Evolutionary conservation across 345 rosid genomes (phyloP).

Genomic region (Linum trigynum): DNA sequence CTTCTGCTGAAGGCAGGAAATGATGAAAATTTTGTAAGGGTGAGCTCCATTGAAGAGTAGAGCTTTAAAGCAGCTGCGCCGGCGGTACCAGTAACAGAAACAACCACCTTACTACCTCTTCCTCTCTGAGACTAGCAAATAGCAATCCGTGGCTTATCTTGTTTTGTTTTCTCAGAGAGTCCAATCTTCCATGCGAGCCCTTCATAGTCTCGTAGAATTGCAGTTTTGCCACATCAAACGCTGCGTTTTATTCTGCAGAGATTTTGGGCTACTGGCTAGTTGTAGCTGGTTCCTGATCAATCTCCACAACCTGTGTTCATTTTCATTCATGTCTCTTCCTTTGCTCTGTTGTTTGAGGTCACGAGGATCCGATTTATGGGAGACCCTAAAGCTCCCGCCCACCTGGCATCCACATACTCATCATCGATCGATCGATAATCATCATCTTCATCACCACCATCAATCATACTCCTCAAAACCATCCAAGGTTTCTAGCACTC

Average conservation of each 20-base stretch:
- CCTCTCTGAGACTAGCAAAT: no score
- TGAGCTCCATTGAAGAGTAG: conserved; percentile 25
- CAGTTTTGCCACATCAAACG: conserved; percentile 8
- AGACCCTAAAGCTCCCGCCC: background rate
- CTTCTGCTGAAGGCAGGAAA: conserved; percentile 19
- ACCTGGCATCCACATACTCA: background rate
- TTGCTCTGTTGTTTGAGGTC: conserved; percentile 13
- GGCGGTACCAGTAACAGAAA: background rate
- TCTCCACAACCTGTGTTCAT: conserved; percentile 15
- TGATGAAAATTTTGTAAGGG: conserved; percentile 12
- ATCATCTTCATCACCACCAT: conserved; percentile 13
- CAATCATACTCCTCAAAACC: conserved; percentile 9
- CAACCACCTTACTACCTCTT: no score
- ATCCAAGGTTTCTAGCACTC: conserved; percentile 3
- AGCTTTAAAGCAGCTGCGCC: background rate
- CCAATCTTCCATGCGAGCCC: conserved; percentile 2
- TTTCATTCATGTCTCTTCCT: conserved; percentile 5
- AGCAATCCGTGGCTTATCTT: no score
- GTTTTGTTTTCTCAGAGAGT: no score
- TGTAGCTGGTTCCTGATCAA: no score
- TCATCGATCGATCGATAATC: conserved; percentile 41
- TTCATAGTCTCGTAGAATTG: background rate
- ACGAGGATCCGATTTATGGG: background rate
- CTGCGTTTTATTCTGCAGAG: background rate
- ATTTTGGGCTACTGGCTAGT: no score